Evolutionary conservation across 768 basidiomycete genomes (phyloP), one percentile per base, ranked within the genome.

Genomic region (Dioszegia aurantiaca): DNA sequence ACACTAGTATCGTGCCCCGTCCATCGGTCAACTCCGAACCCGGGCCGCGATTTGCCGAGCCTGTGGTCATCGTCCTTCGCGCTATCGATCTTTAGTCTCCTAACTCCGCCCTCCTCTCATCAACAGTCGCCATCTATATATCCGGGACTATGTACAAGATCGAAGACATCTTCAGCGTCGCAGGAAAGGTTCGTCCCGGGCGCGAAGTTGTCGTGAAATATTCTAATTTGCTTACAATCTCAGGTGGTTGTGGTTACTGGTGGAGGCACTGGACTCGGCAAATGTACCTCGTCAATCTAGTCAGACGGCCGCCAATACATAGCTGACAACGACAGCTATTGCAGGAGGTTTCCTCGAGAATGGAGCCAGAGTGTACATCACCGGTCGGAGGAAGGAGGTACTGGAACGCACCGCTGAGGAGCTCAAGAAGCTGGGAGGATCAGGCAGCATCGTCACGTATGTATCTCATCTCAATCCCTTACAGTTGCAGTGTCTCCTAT

Each of bases 261-360:
- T 28, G 72, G 69, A n/a, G 69, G 67, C 16, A 68, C 66, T 0
- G 68, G 66, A 82, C 81, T 63, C 80, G 80, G 59, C 28, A 64
- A 61, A 40, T 36, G 55, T 60, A 12, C 4, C 55, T 30, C 11
- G 16, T n/a, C n/a, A n/a, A n/a, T n/a, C n/a, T n/a, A 28, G 30
- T 30, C 36, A 12, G n/a, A n/a, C 6, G 1, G 8, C 17, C 48
- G 24, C 30, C 23, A 36, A 16, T 28, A 46, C 21, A 39, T 36
- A 24, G 45, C 30, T 45, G 19, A 39, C 52, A 6, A 37, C 57
- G 21, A 1, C 45, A 56, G 63, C 74, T 30, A 68, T 74, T 48
- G 60, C 72, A 16, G 61, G 56, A 11, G 72, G 72, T 0, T 74
- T 74, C 53, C 69, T 63, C 0, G 56, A 54, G 26, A 75, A 76